These are phyloP conservation scores for Pachyrhizus erosus DNA, from an alignment of 306 rosid genomes.

Conservation along the genomic window DNA sequence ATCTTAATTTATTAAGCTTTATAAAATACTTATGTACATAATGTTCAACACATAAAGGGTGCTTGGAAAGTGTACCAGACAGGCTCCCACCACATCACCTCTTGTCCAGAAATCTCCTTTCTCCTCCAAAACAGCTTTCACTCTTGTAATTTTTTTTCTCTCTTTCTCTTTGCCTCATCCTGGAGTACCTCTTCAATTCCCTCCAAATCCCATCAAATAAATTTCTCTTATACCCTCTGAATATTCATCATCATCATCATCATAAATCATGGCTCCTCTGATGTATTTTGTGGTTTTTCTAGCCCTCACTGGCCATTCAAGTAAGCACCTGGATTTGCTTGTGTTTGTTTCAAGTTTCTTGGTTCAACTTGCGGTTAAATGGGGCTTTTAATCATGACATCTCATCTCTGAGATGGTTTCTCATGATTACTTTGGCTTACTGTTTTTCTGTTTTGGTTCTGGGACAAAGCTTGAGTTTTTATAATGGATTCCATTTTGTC, in stretches of 20 bases:
- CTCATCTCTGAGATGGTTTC: background rate
- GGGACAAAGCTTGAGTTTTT: conserved; percentile 2
- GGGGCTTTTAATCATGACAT: conserved; percentile 5
- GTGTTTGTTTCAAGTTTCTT: background rate
- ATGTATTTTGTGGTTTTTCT: conserved; percentile 61
- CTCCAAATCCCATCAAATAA: conserved; percentile 26
- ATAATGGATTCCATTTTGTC: conserved; percentile 30
- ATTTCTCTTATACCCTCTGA: conserved; percentile 18
- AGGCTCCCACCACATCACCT: conserved; percentile 43
- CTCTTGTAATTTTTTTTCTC: background rate
- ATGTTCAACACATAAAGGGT: conserved; percentile 22
- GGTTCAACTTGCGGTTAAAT: conserved; percentile 18
- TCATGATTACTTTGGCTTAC: background rate
- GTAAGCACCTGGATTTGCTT: conserved; percentile 59
- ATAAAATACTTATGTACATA: background rate
- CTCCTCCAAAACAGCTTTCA: background rate
- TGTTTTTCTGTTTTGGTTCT: background rate
- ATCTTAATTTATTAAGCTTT: background rate
- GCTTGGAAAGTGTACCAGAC: conserved; percentile 44
- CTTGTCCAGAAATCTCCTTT: conserved; percentile 52
- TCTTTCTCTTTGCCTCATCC: conserved; percentile 28
- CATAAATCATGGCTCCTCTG: conserved; percentile 64
- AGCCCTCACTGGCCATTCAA: conserved; percentile 69
- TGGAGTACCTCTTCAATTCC: background rate
- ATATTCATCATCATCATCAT: conserved; percentile 28